Evolutionary conservation across 176 grass and related monocot species (phyloP).

Genomic region (Carex kokanica): DNA sequence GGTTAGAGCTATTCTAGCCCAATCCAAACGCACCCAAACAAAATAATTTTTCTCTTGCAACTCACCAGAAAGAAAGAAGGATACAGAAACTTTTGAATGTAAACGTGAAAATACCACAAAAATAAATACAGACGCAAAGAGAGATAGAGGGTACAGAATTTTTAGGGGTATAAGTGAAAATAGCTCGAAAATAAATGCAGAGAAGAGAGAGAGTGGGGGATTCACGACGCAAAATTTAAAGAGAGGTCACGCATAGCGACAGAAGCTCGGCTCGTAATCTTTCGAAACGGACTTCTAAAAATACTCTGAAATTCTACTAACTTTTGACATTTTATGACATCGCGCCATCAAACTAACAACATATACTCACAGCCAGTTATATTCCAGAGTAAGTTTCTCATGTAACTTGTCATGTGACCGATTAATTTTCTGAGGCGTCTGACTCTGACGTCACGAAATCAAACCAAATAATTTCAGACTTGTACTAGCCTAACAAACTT

Average conservation of each 20-base stretch:
- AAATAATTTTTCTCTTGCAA: background rate
- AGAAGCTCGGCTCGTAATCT: background rate
- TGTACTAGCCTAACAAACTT: too few relatives aligned
- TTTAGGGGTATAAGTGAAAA: background rate
- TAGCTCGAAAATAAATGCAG: background rate
- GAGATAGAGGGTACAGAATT: background rate
- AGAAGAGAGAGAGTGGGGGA: background rate
- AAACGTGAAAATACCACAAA: background rate
- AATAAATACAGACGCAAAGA: background rate
- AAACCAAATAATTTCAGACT: background rate
- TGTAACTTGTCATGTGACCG: background rate
- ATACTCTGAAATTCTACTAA: background rate
- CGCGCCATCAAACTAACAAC: background rate
- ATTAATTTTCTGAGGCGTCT: background rate
- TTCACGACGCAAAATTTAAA: slow-evolving; percentile 18
- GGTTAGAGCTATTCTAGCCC: too few relatives aligned
- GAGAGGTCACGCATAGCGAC: slow-evolving; percentile 19
- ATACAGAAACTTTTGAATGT: background rate
- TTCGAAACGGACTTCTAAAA: background rate
- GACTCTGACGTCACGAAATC: background rate
- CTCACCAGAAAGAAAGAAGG: background rate
- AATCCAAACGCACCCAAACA: background rate
- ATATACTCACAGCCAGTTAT: background rate
- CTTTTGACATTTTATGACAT: background rate
- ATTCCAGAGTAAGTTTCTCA: background rate